A percentile compares a stretch with the other conserved stretches of the same genome.
These are phyloP conservation scores for Helichrysum umbraculigerum DNA, from an alignment of 129 eudicot genomes.

Conservation along the genomic window DNA sequence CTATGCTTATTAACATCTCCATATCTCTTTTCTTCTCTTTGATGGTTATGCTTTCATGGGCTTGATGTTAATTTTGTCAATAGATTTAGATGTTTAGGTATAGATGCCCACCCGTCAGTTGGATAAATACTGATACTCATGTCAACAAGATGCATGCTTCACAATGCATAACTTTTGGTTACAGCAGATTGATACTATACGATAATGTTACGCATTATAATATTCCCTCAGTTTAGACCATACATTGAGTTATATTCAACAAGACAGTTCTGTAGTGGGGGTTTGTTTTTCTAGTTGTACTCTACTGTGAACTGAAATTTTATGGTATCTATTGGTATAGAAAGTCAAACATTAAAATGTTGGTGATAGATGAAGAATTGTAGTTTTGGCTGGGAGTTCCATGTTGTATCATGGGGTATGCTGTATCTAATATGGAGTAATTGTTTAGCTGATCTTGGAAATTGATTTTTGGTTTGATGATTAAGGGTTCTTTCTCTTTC, in stretches of 20 bases:
- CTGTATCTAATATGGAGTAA: background rate
- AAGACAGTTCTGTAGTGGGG: background rate
- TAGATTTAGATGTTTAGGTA: conserved; percentile 1
- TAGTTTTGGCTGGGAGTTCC: background rate
- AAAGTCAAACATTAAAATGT: background rate
- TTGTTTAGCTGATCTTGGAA: background rate
- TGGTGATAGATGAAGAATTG: background rate
- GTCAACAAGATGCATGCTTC: background rate
- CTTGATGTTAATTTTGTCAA: background rate
- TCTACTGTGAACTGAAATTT: background rate
- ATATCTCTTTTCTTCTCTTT: background rate
- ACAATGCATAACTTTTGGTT: background rate
- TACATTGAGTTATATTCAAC: background rate
- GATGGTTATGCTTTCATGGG: background rate
- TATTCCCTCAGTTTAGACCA: background rate
- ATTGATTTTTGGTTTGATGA: background rate
- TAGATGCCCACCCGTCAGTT: background rate
- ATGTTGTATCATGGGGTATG: background rate
- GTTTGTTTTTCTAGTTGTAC: background rate
- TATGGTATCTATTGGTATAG: background rate
- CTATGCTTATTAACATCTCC: background rate
- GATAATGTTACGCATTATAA: background rate
- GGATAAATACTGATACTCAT: background rate
- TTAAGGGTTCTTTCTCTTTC: background rate
- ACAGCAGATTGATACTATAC: background rate